Conservation (phyloP, 495 filamentous ascomycete genomes). For the Penicilliopsis zonata region DNA sequence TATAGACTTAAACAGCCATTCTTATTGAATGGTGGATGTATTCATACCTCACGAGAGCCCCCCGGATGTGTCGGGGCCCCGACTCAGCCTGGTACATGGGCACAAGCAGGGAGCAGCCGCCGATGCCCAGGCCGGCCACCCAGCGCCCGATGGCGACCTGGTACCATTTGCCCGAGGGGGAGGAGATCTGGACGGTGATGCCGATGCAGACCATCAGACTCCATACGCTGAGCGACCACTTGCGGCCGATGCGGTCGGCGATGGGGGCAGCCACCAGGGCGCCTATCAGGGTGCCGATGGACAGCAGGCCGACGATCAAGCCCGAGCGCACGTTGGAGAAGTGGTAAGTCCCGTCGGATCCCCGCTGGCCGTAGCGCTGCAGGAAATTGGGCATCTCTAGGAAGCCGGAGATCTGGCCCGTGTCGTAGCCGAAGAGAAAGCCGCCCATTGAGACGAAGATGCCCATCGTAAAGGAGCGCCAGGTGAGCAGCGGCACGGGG, state of each 20-base stretch:
- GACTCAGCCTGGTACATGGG: conserved; percentile 68
- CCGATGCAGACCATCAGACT: conserved; percentile 53
- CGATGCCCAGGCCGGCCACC: conserved; percentile 58
- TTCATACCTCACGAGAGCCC: conserved; percentile 44
- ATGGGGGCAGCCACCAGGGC: conserved; percentile 46
- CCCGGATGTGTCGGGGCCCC: conserved; percentile 52
- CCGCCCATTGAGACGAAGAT: conserved; percentile 55
- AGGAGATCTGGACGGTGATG: conserved; percentile 53
- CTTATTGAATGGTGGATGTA: too few relatives aligned
- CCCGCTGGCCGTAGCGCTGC: conserved; percentile 27
- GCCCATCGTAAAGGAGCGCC: conserved; percentile 35
- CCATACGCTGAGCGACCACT: conserved; percentile 40
- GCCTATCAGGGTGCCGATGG: conserved; percentile 56
- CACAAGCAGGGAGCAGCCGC: conserved; percentile 54
- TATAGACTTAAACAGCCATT: too few relatives aligned
- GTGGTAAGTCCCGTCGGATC: conserved; percentile 15
- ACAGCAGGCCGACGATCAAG: conserved; percentile 44
- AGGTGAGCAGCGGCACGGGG: conserved; percentile 28
- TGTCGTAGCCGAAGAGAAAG: conserved; percentile 44
- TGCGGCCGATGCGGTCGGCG: conserved; percentile 38
- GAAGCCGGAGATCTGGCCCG: conserved; percentile 45
- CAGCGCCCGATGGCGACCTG: conserved; percentile 42
- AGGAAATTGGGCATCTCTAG: conserved; percentile 45
- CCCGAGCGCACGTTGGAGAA: conserved; percentile 39
- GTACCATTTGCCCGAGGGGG: conserved; percentile 37